Evolutionary conservation across 306 rosid genomes (phyloP), one percentile per base, ranked within the genome.

Genomic region (Crataegus laevigata): DNA sequence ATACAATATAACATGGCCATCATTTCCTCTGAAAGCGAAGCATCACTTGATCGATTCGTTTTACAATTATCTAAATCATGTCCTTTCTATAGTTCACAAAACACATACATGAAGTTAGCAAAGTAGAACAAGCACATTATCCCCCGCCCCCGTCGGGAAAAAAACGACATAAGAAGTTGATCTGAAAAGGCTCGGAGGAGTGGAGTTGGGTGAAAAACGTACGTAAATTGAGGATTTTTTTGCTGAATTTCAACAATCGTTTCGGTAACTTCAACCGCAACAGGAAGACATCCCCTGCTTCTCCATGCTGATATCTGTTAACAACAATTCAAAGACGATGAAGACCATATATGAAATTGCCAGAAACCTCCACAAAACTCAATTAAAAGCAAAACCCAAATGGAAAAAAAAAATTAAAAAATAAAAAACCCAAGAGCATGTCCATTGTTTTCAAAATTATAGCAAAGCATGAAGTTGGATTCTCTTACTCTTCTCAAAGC

Each of bases 251-350:
- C 92, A n/a, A 94, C 67, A 12, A 92, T 86, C 1, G 93, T 82
- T 58, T 96, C 91, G 0, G 99, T 87, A 63, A 89, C 87, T 51
- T 92, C 93, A 15, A 94, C 72, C 12, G 79, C 80, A 78, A 85
- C 90, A 3, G 99, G 99, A 77, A 92, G 74, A 17, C 90, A 86
- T 67, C 96, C 96, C 62, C 96, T 88, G 81, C 93, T 92, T 73
- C 88, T 82, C 97, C 97, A 94, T 18, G 92, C 69, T 2, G 91
- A 83, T 59, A 94, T 82, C 99, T 92, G 85, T 65, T 79, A 64
- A n/a, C 14, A 57, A 66, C 25, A 68, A 77, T 18, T 26, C 50
- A 34, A 10, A 25, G 72, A 38, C 42, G 42, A 10, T 8, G 69
- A 22, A 70, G 11, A 24, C 43, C 13, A 66, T 8, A 14, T 28